Evolutionary conservation across 2,329 filamentous ascomycete genomes (phyloP).

Genomic region (Neonectria punicea): DNA sequence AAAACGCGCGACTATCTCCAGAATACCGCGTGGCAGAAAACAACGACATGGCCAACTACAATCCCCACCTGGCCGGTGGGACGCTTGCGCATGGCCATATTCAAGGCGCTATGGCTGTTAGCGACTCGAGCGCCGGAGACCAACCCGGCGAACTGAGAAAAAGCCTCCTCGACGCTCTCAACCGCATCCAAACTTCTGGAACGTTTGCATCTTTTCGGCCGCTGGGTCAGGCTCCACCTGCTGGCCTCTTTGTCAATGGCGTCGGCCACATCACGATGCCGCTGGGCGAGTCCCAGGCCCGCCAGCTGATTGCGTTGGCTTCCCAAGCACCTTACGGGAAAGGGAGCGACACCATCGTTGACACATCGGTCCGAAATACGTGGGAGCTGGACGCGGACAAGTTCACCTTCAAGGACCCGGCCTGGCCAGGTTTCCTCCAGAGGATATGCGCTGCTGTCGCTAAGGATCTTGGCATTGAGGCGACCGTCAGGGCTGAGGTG

Average conservation of each 20-base stretch:
- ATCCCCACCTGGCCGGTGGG: too few relatives aligned
- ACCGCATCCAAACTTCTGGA: not conserved
- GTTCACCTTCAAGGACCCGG: conserved; percentile 50
- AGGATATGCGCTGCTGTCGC: conserved; percentile 39
- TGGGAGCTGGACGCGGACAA: conserved; percentile 54
- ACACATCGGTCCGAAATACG: conserved; percentile 53
- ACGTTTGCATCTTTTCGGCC: not conserved
- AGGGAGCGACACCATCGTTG: conserved; percentile 52
- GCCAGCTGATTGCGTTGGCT: not conserved
- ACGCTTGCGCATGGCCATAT: not conserved
- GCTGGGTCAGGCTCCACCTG: not conserved
- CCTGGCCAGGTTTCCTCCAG: conserved; percentile 46
- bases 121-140: not conserved
- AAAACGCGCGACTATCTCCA: not conserved
- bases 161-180: not conserved
- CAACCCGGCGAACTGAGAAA: not conserved
- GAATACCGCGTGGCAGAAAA: not conserved
- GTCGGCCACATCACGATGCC: not conserved
- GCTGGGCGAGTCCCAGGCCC: not conserved
- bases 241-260: not conserved
- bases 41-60: not conserved
- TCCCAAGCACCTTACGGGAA: conserved; percentile 51
- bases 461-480: conserved; percentile 46
- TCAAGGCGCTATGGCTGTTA: not conserved
- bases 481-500: conserved; percentile 47